Base-by-base conservation (phyloP, 257 asterid species). In the Nemophila menziesii region DNA sequence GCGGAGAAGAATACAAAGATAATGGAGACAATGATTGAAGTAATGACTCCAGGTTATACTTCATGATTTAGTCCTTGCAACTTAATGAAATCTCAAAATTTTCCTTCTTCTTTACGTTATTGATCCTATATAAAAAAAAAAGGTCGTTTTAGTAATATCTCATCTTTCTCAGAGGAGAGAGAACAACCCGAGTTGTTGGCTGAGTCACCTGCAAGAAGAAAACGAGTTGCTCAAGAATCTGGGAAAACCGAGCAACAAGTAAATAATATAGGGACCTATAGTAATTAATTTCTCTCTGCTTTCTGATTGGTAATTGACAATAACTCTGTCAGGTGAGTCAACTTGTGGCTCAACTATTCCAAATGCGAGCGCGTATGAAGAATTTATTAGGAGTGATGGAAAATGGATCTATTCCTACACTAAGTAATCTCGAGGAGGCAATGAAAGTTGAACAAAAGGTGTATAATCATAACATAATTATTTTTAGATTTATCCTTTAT, bases 231-330 rank as follows among this genome's bases (percentile, higher is more conserved):
- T 50, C 70, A 74, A 72, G 96, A 66, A 18, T 89, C 96, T 21
- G 94, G 94, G 16, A 89, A 74, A 69, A 84, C 96, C 14, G 98
- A 84, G 78, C 96, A 89, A 50, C 96, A 89, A 90, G 97, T 87
- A 57, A 14, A 41, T 22, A 24, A 16, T n/a, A 18, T 41, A 19
- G 4, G 9, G 12, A 29, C 36, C 3, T 13, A 10, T 13, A 2
- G 5, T 29, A 3, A 10, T 5, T 5, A 10, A 1, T 7, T 8
- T 2, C 10, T 41, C 46, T 11, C 11, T 41, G 4, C 36, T 13
- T 7, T 29, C 12, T 13, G 1, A 41, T 12, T 2, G 10, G 22
- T 20, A 41, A 41, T 12, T 41, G 11, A 41, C 3, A 19, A 13
- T 22, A 11, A 51, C 44, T 44, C 53, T n/a, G n/a, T 46, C 60